Evolutionary conservation across 805 yeast species (phyloP).

Genomic region (Jamesozyma jinghongensis): DNA sequence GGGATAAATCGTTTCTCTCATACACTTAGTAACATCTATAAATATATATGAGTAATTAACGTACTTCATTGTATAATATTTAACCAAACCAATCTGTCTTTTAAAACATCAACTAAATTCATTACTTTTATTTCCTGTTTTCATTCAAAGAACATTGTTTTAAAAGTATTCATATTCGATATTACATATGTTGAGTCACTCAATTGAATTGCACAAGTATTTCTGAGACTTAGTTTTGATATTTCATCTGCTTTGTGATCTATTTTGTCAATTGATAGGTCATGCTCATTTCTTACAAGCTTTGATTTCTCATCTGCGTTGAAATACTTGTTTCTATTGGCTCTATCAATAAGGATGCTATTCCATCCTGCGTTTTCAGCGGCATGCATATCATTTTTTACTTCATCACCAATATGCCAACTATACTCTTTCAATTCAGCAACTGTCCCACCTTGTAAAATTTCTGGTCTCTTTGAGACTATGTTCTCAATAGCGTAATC

Average conservation of each 20-base stretch:
- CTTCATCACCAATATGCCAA: constrained; percentile 67
- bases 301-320: constrained; percentile 3
- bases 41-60: too few species aligned
- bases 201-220: constrained; percentile 15
- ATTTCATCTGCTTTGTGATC: constrained; percentile 15
- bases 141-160: constrained; percentile 8
- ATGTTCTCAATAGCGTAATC: constrained; percentile 30
- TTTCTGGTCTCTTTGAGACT: constrained; percentile 14
- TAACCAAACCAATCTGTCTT: background rate
- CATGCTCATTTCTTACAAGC: constrained; percentile 10
- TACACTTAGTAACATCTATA: too few species aligned
- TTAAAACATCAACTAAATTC: background rate
- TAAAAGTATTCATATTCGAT: constrained; percentile 17
- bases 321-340: constrained; percentile 23
- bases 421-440: constrained; percentile 20
- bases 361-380: constrained; percentile 52
- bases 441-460: constrained; percentile 7
- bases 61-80: background rate
- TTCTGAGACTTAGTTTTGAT: constrained; percentile 13
- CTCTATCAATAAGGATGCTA: constrained; percentile 46
- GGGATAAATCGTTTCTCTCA: too few species aligned
- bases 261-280: constrained; percentile 23
- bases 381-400: constrained; percentile 45
- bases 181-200: constrained; percentile 15
- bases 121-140: too few species aligned